Evolutionary conservation across 192 early-diverging fungal species (phyloP).

Genomic region (Polychytrium aggregatum): DNA sequence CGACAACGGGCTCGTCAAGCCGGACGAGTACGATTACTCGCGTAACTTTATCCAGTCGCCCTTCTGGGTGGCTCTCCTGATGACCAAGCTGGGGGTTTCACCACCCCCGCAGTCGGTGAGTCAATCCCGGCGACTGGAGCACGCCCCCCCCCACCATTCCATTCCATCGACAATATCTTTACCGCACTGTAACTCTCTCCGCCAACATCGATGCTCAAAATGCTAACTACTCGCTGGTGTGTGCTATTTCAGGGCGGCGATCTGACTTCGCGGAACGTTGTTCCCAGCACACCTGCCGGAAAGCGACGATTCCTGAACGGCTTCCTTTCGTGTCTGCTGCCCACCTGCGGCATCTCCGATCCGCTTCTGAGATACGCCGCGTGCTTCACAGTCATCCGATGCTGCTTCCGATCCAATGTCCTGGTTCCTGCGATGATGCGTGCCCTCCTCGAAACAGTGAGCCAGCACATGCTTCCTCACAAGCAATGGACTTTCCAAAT

Average conservation of each 20-base stretch:
- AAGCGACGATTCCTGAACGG: conserved; percentile 42
- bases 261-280: too few species aligned
- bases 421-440: conserved; percentile 29
- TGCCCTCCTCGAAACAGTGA: conserved; percentile 37
- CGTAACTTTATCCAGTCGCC: conserved; percentile 40
- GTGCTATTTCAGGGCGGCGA: too few species aligned
- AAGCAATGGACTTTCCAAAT: conserved; percentile 47
- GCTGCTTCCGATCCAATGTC: conserved; percentile 29
- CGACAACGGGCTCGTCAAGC: conserved; percentile 38
- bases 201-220: too few species aligned
- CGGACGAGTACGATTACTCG: conserved; percentile 45
- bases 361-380: conserved; percentile 32
- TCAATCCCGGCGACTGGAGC: too few species aligned
- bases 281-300: conserved; percentile 38
- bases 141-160: too few species aligned
- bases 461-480: conserved; percentile 37
- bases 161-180: too few species aligned
- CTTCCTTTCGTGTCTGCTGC: conserved; percentile 40
- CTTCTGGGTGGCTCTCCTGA: conserved; percentile 37
- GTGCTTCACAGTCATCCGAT: conserved; percentile 25
- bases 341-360: conserved; percentile 43
- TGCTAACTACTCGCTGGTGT: too few species aligned
- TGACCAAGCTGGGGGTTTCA: conserved; percentile 31
- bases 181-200: too few species aligned
- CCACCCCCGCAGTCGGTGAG: conserved; percentile 29